Evolutionary conservation across 2,329 filamentous ascomycete genomes (phyloP), one percentile per base, ranked within the genome.

Genomic region (Monilinia polystroma): DNA sequence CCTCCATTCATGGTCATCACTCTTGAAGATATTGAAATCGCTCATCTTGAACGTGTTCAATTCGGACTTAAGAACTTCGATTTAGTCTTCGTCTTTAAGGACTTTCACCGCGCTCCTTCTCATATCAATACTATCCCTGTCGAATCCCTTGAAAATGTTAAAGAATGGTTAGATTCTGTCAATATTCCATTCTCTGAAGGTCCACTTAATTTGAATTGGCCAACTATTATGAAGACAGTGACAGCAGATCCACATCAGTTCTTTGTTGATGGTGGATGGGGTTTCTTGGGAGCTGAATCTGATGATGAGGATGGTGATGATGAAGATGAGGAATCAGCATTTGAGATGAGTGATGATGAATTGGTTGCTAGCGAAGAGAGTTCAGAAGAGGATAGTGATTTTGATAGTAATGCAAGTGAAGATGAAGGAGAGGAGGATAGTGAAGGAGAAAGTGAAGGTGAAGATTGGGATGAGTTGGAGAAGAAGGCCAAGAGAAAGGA

Each of bases 21-120:
- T 0, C 86, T 99, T 45, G 93, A 94, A 62, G 95, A 99, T 75
- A 95, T 99, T 71, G 95, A 99, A 78, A 86, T 98, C 72, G 95
- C 95, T 20, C 95, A 99, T 80, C 82, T 99, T 68, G 95, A 99
- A 79, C 91, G 94, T 81, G 95, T 99, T 23, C 84, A 94, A 80
- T 99, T 99, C 75, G 96, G 95, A 45, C 84, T 99, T 69, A 97
- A 98, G 84, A 99, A 99, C 79, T 99, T 99, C 78, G 95, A 99
- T 79, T 88, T 99, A 78, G 95, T 99, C 26, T 93, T 98, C 75
- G 91, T 99, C 49, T 98, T 97, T 84, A 98, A 98, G 76, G 95
- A 99, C 80, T 98, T 97, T 79, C 87, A 90, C 64, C 87, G 93
- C n/a, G 80, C 92, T 3, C 94, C 94, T 1, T 90, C 90, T 66